Conservation (phyloP, 805 yeast species). For the Kuraishia capsulata region DNA sequence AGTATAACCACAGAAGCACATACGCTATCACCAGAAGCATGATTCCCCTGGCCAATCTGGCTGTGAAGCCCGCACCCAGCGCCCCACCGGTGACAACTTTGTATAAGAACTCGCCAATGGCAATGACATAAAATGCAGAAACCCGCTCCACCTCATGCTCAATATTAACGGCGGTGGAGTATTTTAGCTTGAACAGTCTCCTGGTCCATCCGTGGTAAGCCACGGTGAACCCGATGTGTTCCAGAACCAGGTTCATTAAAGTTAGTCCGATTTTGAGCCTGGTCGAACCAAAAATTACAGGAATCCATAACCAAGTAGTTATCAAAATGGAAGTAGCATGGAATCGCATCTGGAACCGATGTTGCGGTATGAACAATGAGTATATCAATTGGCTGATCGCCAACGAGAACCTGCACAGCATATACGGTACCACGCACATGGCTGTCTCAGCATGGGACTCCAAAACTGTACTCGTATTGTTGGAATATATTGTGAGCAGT, state of each 20-base stretch:
- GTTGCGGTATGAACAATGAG: conserved; percentile 38
- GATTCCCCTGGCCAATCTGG: conserved; percentile 37
- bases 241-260: conserved; percentile 29
- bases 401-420: conserved; percentile 34
- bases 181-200: conserved; percentile 28
- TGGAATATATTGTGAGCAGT: conserved; percentile 41
- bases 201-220: conserved; percentile 41
- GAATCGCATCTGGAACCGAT: conserved; percentile 37
- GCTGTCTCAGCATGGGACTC: conserved; percentile 30
- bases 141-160: conserved; percentile 60
- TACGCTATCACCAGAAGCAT: conserved; percentile 39
- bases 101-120: conserved; percentile 55
- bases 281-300: conserved; percentile 38
- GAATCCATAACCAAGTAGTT: conserved; percentile 37
- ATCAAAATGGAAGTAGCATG: conserved; percentile 23
- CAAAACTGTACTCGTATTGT: conserved; percentile 31
- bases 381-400: conserved; percentile 25
- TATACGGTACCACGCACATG: conserved; percentile 36
- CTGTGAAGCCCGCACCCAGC: conserved; percentile 31
- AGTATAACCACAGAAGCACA: conserved; percentile 41
- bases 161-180: conserved; percentile 53
- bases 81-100: conserved; percentile 41
- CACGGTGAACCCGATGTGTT: conserved; percentile 25
- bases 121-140: conserved; percentile 51
- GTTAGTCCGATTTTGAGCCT: conserved; percentile 38